A percentile compares a stretch with the other conserved stretches of the same genome.
Evolutionary conservation across 2,329 filamentous ascomycete species (phyloP).

Genomic region (Chrysosporium queenslandicum): DNA sequence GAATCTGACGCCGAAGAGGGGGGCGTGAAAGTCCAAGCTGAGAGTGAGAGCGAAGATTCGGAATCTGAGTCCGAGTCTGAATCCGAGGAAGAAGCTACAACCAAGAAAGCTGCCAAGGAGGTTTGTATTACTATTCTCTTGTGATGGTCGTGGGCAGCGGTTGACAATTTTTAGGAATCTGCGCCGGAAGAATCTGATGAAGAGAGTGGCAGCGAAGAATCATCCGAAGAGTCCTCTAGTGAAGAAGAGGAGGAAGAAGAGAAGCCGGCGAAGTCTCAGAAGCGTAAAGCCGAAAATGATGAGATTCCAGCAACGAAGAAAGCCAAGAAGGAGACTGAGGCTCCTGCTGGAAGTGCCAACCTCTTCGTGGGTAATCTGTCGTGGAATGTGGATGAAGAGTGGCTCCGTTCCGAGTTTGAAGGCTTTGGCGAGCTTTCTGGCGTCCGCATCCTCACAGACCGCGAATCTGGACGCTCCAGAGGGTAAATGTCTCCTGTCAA

Average conservation of each 20-base stretch:
- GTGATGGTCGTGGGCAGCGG: neutral
- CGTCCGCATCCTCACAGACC: constrained; percentile 75
- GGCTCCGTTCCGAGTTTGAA: constrained; percentile 72
- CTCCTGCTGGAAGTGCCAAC: constrained; percentile 46
- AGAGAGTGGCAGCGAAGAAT: constrained; percentile 19
- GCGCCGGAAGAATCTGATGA: constrained; percentile 16
- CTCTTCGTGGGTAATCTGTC: constrained; percentile 85
- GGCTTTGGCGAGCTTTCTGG: constrained; percentile 61
- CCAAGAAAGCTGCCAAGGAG: constrained; percentile 25
- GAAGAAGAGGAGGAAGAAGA: constrained; percentile 22
- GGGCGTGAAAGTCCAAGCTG: constrained; percentile 9
- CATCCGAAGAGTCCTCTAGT: constrained; percentile 28
- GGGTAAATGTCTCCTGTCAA: constrained; percentile 43
- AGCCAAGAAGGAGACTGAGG: constrained; percentile 48
- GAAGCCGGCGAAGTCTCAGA: constrained; percentile 26
- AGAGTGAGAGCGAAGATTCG: constrained; percentile 9
- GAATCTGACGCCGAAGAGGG: constrained; percentile 19
- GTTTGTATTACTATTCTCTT: constrained; percentile 17
- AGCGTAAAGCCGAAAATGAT: constrained; percentile 43
- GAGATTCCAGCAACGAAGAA: constrained; percentile 43
- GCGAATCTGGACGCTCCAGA: constrained; percentile 69
- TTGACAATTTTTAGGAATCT: constrained; percentile 10
- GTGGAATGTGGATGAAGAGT: constrained; percentile 81
- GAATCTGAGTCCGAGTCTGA: constrained; percentile 18
- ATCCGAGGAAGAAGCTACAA: constrained; percentile 2